These are phyloP conservation scores for Cercospora canescens DNA, from an alignment of 2,329 filamentous ascomycete genomes.

Conservation along the genomic window DNA sequence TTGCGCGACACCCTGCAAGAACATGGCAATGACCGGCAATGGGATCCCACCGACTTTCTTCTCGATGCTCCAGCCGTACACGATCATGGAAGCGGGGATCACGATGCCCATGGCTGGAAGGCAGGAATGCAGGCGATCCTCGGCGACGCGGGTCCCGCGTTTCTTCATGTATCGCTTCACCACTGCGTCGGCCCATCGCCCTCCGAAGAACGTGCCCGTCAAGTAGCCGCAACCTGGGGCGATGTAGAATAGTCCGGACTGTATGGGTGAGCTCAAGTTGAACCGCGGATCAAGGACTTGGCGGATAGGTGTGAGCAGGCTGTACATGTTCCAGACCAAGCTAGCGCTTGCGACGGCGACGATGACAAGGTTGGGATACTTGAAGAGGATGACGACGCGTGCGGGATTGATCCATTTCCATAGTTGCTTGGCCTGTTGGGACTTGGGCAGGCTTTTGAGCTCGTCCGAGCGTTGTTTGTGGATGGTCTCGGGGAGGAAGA, in stretches of 20 bases:
- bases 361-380: conserved; percentile 68
- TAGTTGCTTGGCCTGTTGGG: conserved; percentile 54
- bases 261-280: conserved; percentile 63
- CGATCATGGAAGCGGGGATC: conserved; percentile 62
- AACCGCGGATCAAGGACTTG: conserved; percentile 76
- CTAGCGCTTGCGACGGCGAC: conserved; percentile 61
- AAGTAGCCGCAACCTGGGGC: conserved; percentile 72
- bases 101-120: conserved; percentile 57
- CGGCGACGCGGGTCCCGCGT: conserved; percentile 62
- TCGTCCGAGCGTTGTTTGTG: conserved; percentile 64
- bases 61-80: conserved; percentile 68
- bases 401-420: conserved; percentile 67
- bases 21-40: conserved; percentile 70
- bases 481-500: conserved; percentile 72
- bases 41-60: conserved; percentile 56
- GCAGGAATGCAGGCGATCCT: conserved; percentile 65
- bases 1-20: conserved; percentile 72
- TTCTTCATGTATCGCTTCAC: conserved; percentile 66
- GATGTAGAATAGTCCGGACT: conserved; percentile 72
- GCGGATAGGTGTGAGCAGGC: conserved; percentile 56
- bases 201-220: conserved; percentile 69
- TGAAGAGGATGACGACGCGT: conserved; percentile 63
- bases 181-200: conserved; percentile 66
- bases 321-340: conserved; percentile 75
- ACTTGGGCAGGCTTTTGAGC: conserved; percentile 55